phyloP scores from a whole-genome alignment of 2,329 filamentous ascomycete species.

The Cytospora leucostoma region DNA sequence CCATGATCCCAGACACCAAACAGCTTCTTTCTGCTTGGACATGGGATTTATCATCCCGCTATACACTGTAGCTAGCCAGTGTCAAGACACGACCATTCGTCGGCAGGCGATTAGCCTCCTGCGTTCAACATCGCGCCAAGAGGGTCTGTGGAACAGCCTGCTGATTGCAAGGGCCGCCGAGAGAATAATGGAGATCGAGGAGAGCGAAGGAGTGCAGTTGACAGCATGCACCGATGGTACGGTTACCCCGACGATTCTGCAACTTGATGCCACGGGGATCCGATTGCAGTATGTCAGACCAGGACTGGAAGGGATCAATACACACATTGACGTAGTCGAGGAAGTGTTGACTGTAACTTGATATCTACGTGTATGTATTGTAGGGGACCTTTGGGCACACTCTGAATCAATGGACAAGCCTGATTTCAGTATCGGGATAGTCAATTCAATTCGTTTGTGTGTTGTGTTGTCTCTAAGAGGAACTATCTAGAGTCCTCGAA shows the following conservation, averaged over 20 bases:
- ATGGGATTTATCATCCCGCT: slow-evolving; percentile 1
- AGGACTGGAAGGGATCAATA: neutral
- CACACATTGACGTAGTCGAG: neutral
- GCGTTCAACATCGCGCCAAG: neutral
- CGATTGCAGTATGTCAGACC: neutral
- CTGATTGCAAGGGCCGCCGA: neutral
- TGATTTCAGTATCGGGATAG: too few species aligned
- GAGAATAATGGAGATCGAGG: slow-evolving; percentile 1
- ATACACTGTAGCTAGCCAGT: slow-evolving; percentile 3
- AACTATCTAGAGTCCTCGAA: too few species aligned
- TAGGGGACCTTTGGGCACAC: too few species aligned
- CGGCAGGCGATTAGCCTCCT: slow-evolving; percentile 1
- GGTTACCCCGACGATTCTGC: neutral
- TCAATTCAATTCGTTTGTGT: too few species aligned
- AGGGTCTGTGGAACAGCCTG: slow-evolving; percentile 4
- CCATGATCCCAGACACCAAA: neutral
- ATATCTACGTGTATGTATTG: too few species aligned
- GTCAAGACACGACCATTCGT: neutral
- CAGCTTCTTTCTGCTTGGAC: neutral
- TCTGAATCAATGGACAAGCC: too few species aligned
- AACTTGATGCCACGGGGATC: neutral
- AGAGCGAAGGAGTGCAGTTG: neutral
- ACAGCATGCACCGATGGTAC: neutral
- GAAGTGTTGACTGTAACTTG: neutral
- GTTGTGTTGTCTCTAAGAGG: too few species aligned